A percentile compares a stretch with the other conserved stretches of the same genome.
These are phyloP conservation scores for Sungouiozyma ichnusensis DNA, from an alignment of 805 yeast genomes.

Conservation along the genomic window DNA sequence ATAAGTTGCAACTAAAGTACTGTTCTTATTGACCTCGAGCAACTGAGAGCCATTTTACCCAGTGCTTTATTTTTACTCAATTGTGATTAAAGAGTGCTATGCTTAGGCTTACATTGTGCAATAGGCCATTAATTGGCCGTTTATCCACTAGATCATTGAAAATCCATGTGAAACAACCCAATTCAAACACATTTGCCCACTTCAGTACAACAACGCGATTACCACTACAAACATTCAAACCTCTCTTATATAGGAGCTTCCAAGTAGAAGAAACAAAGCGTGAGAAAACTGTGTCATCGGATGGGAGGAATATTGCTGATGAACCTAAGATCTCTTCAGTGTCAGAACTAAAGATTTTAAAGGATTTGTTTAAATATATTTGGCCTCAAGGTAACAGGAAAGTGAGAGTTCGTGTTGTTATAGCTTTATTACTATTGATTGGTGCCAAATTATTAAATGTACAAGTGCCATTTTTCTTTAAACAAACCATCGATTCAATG, in stretches of 20 bases:
- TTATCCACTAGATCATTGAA: not conserved
- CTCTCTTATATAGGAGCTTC: not conserved
- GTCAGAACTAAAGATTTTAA: conserved; percentile 42
- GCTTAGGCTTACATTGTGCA: not conserved
- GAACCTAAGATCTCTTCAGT: conserved; percentile 20
- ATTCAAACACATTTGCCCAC: not conserved
- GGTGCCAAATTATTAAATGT: conserved; percentile 81
- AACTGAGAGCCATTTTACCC: no score
- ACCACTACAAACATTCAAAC: not conserved
- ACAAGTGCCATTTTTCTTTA: conserved; percentile 93
- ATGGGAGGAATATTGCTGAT: not conserved
- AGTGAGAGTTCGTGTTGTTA: conserved; percentile 60
- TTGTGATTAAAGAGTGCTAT: no score
- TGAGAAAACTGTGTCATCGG: not conserved
- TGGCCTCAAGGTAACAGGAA: conserved; percentile 72
- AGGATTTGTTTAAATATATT: conserved; percentile 54
- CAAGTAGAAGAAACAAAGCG: not conserved
- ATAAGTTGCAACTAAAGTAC: no score
- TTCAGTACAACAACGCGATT: not conserved
- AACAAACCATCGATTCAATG: conserved; percentile 81
- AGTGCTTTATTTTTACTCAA: no score
- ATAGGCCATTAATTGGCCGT: not conserved
- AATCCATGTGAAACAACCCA: not conserved
- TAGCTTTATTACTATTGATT: conserved; percentile 65
- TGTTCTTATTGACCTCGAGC: no score